Conservation (phyloP, 768 basidiomycete genomes). For the Podaxis mareebaensis region DNA sequence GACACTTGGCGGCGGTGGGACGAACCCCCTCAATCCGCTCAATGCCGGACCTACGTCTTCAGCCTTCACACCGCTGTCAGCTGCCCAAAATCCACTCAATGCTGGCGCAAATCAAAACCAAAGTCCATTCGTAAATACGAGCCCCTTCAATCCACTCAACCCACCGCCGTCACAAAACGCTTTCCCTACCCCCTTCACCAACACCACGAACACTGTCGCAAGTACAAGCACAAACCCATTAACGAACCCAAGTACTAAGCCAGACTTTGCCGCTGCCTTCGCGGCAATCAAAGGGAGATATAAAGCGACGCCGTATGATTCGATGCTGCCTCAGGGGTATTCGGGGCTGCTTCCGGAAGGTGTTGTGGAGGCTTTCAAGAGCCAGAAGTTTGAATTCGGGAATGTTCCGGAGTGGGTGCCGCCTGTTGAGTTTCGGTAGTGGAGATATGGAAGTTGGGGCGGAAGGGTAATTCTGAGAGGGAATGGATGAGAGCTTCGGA, state of each 20-base stretch:
- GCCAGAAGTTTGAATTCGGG: slow-evolving; percentile 62
- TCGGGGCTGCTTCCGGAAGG: slow-evolving; percentile 48
- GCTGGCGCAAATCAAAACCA: background rate
- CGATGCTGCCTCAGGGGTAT: slow-evolving; percentile 60
- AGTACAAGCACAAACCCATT: background rate
- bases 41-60: slow-evolving; percentile 8
- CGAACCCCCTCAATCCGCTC: background rate
- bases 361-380: slow-evolving; percentile 54
- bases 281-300: slow-evolving; percentile 33
- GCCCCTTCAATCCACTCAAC: background rate
- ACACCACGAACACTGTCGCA: slow-evolving; percentile 1
- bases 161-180: background rate
- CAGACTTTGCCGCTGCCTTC: slow-evolving; percentile 15
- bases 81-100: background rate
- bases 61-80: background rate
- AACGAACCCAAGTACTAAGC: slow-evolving; percentile 8
- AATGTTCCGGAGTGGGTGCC: slow-evolving; percentile 76
- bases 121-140: background rate
- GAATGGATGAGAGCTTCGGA: background rate
- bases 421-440: slow-evolving; percentile 51
- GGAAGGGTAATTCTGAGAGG: background rate
- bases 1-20: background rate
- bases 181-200: background rate
- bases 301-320: slow-evolving; percentile 55
- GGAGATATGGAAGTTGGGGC: background rate